Evolutionary conservation across 2,329 filamentous ascomycete genomes (phyloP), one percentile per base, ranked within the genome.

Genomic region (Tolypocladium amazonense): DNA sequence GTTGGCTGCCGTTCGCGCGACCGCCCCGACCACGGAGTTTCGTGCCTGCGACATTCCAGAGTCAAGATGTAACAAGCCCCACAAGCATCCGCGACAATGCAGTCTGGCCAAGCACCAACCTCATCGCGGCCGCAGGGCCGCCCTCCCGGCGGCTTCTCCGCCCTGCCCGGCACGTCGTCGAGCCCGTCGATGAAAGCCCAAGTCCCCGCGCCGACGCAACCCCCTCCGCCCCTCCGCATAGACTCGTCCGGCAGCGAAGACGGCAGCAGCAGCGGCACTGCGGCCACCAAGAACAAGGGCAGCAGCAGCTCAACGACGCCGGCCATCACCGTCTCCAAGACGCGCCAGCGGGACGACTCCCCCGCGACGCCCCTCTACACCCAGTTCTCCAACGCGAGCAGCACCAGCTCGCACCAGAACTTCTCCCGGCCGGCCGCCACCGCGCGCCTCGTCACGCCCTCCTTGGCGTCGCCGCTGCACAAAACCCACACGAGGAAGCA

Each of bases 401-500:
- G 71, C 61, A 70, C 71, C 60, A 80, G 73, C 62, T 56, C 70
- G 54, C 77, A 77, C 27, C 81, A 82, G 61, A 85, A 83, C 75
- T 86, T 83, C 73, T 85, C 83, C 30, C 79, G 84, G 20, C 82
- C 83, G 47, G 78, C 73, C 7, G 73, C 71, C 8, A 62, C 70
- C 18, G 61, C 68, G 18, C 68, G 72, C 30, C 60, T 67, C 56
- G 65, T 65, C 56, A 64, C 70, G 56, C 67, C 71, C 63, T 66
- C 68, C 58, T 62, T 69, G 39, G 62, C 67, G 27, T 67, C 69
- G 60, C 73, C 69, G 56, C 64, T 65, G 59, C 70, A 67, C 57
- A 77, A 75, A 62, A 71, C 69, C 30, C 76, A 88, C 79, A 73
- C 82, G 70, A 73, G 87, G 73, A 87, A 86, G 65, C 82, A 89